Evolutionary conservation across 768 basidiomycete species (phyloP).

Genomic region (Lactifluus volemus): DNA sequence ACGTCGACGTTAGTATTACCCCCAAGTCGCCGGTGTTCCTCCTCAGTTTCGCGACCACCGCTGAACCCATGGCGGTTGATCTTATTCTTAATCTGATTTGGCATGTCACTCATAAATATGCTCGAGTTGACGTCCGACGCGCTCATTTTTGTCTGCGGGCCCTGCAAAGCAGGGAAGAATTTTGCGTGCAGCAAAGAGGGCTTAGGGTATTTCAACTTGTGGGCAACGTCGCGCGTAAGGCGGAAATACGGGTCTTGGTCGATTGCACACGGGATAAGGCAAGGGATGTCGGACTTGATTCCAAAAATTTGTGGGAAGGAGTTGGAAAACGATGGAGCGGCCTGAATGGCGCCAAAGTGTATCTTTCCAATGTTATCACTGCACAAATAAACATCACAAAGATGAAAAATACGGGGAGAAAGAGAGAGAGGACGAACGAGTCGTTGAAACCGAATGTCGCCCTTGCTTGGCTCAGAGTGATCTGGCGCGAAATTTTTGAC

Average conservation of each 20-base stretch:
- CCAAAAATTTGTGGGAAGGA: conserved; percentile 99
- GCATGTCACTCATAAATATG: conserved; percentile 93
- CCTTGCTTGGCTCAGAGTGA: conserved; percentile 88
- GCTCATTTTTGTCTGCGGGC: conserved; percentile 99
- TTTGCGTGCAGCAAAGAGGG: conserved; percentile 89
- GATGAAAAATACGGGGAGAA: not conserved
- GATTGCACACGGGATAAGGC: conserved; percentile 95
- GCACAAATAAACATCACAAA: not conserved
- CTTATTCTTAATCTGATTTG: conserved; percentile 94
- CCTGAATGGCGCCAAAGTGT: conserved; percentile 93
- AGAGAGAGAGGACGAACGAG: conserved; percentile 50
- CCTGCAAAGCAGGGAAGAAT: conserved; percentile 97
- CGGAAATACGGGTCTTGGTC: conserved; percentile 99
- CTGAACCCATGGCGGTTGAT: conserved; percentile 94
- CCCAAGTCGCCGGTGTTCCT: conserved; percentile 81
- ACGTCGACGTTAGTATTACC: conserved; percentile 96
- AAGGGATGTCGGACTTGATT: conserved; percentile 69
- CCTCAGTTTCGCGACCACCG: conserved; percentile 91
- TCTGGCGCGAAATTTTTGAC: conserved; percentile 84
- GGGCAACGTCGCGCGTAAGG: conserved; percentile 90
- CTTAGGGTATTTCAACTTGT: conserved; percentile 92
- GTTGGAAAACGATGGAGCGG: conserved; percentile 93
- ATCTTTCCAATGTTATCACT: conserved; percentile 98
- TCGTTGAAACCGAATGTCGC: conserved; percentile 96
- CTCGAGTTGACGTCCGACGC: conserved; percentile 89